Base-by-base conservation (phyloP, 2,329 filamentous ascomycete genomes). In the Arachnomyces sp. region DNA sequence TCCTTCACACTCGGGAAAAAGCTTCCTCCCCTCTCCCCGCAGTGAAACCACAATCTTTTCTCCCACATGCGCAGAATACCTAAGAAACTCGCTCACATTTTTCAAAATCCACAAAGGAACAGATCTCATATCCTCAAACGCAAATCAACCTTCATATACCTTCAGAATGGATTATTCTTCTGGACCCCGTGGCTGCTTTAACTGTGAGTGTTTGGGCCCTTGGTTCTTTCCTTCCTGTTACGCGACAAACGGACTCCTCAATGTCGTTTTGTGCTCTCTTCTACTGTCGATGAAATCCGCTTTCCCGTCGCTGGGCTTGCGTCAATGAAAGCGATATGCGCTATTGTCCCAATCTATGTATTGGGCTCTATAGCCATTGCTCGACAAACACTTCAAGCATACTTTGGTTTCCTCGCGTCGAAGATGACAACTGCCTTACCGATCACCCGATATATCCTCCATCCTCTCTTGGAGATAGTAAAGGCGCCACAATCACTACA, bases 111-210 rank as follows among this genome's bases (percentile, higher is more conserved):
- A 9, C 5, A 5, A 5, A 5, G 9, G 21, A 25, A 25, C 21
- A 25, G 21, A 25, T 25, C 34, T 13, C 17, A 15, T 2, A 14
- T 25, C 6, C 11, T 36, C 11, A 14, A 28, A 25, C 15, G 8
- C 21, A 25, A 25, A 25, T 25, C 21, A 5, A 25, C 21, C 21
- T 25, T 9, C 5, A 25, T 9, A 30, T 29, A 34, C 12, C 29
- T 29, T 43, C 52, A 62, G 48, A 51, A 75, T 75, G 72, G 71
- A 74, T 51, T 69, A 63, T 52, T 50, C 61, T 47, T 50, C 49
- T 46, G 66, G 65, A 52, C 64, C 64, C 51, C 71, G 73, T 60
- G 72, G 70, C 53, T 77, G 74, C 65, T 77, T 75, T 62, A 77
- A 76, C 62, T 77, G 74, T 75, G 56, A 65, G 71, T 72, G 50